Percentiles rank a stretch among this genome's conserved stretches.
These are phyloP conservation scores for Solanum hybrid DNA, from an alignment of 305 asterid genomes.

Conservation along the genomic window DNA sequence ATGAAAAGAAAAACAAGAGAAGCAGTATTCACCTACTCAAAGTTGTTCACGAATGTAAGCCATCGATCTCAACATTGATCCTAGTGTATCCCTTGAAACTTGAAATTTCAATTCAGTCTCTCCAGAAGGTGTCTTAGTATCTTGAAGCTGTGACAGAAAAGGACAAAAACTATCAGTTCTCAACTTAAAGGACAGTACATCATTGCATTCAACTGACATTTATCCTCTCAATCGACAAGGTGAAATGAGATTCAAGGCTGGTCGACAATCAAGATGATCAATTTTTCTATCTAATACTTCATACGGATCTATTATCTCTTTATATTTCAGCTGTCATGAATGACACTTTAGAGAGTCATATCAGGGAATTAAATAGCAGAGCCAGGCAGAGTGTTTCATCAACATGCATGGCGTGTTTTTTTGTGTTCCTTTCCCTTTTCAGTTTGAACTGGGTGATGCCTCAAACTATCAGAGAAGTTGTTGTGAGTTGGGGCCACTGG, in stretches of 20 bases:
- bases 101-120: slow-evolving; percentile 77
- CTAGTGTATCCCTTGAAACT: slow-evolving; percentile 68
- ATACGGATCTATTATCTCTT: background rate
- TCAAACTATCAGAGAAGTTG: too few species aligned
- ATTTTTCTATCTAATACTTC: background rate
- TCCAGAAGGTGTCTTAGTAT: slow-evolving; percentile 45
- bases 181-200: background rate
- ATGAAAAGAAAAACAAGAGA: background rate
- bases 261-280: background rate
- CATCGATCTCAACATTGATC: slow-evolving; percentile 76
- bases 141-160: slow-evolving; percentile 53
- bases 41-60: slow-evolving; percentile 71
- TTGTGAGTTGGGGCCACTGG: too few species aligned
- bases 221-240: background rate
- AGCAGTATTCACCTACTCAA: slow-evolving; percentile 32
- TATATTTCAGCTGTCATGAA: background rate
- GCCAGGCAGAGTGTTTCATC: background rate
- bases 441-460: too few species aligned
- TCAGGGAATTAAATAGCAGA: background rate
- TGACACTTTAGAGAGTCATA: background rate
- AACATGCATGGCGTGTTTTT: background rate
- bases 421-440: too few species aligned
- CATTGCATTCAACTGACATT: background rate
- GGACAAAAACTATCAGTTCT: background rate
- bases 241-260: background rate